Evolutionary conservation across 805 yeast genomes (phyloP).

Genomic region (Wickerhamiella slavikovae): DNA sequence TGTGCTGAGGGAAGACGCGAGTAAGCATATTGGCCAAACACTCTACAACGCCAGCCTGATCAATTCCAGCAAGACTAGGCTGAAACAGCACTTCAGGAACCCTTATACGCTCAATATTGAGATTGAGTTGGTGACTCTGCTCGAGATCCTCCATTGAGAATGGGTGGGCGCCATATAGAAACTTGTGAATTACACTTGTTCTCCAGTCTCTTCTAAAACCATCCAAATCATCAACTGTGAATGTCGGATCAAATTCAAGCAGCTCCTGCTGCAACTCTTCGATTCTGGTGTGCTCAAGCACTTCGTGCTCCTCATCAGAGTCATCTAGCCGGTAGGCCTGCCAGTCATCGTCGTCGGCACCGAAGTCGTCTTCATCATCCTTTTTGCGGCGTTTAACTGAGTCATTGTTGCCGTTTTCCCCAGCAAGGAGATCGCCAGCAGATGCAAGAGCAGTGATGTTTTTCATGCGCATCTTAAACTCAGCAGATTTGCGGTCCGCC

Average conservation of each 20-base stretch:
- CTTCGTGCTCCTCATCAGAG: slow-evolving; percentile 53
- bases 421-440: no score
- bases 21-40: slow-evolving; percentile 43
- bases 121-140: slow-evolving; percentile 74
- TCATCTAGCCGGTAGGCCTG: slow-evolving; percentile 69
- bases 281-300: slow-evolving; percentile 31
- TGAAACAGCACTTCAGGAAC: slow-evolving; percentile 86
- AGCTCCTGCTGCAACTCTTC: slow-evolving; percentile 45
- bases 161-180: slow-evolving; percentile 76
- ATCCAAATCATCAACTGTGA: slow-evolving; percentile 66
- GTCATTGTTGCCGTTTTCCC: slow-evolving; percentile 24
- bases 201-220: slow-evolving; percentile 76
- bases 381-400: slow-evolving; percentile 28
- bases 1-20: slow-evolving; percentile 24
- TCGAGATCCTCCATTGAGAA: slow-evolving; percentile 66
- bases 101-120: slow-evolving; percentile 76
- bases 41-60: slow-evolving; percentile 87
- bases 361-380: slow-evolving; percentile 86
- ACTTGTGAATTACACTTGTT: slow-evolving; percentile 57
- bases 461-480: slow-evolving; percentile 86
- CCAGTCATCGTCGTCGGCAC: slow-evolving; percentile 94
- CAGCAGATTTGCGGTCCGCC: slow-evolving; percentile 72
- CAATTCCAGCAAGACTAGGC: slow-evolving; percentile 85
- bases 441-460: slow-evolving; percentile 70
- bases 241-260: slow-evolving; percentile 64